A percentile compares a stretch with the other conserved stretches of the same genome.
These are phyloP conservation scores for Pholiota adiposa DNA, from an alignment of 1,284 basidiomycete genomes.

Conservation along the genomic window DNA sequence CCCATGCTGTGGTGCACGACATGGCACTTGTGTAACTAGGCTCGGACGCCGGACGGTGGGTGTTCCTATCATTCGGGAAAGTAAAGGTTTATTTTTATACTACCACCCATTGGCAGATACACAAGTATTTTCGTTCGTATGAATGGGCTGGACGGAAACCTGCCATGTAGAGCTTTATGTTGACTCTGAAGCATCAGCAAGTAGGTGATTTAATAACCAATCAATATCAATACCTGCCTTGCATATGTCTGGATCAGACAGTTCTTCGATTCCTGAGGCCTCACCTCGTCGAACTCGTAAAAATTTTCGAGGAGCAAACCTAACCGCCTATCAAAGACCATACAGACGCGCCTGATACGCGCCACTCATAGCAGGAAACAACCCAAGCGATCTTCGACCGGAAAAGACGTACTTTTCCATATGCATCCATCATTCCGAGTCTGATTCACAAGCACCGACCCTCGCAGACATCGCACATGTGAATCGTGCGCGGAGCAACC, in stretches of 20 bases:
- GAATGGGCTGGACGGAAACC: not conserved
- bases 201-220: not conserved
- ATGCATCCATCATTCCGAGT: not conserved
- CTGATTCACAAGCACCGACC: not conserved
- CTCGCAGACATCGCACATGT: not conserved
- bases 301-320: not conserved
- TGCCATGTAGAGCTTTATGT: not conserved
- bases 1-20: not conserved
- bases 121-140: not conserved
- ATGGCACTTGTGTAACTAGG: not conserved
- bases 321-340: not conserved
- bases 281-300: not conserved
- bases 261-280: not conserved
- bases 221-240: not conserved
- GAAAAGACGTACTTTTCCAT: not conserved
- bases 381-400: not conserved
- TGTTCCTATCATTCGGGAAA: not conserved
- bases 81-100: not conserved
- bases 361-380: not conserved
- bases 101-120: not conserved
- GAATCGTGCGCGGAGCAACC: not conserved
- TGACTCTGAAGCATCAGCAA: not conserved
- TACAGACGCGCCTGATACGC: not conserved
- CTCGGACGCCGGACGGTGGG: not conserved
- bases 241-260: not conserved